A percentile compares a stretch with the other conserved stretches of the same genome.
phyloP scores from a whole-genome alignment of 345 rosid species.

The Ceriops tagal region DNA sequence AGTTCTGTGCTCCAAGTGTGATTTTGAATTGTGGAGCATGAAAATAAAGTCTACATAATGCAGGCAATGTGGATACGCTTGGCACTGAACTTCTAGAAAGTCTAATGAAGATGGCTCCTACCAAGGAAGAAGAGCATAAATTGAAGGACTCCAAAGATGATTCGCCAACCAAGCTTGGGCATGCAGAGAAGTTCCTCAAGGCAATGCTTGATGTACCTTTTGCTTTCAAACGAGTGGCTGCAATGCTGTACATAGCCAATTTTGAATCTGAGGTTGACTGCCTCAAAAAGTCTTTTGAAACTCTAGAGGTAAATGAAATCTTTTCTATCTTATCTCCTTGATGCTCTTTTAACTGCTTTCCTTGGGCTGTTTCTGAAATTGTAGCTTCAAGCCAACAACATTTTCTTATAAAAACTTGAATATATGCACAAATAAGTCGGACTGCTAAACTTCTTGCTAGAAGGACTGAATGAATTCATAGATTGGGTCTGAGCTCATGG shows the following conservation, averaged over 20 bases:
- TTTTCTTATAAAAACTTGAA: background rate
- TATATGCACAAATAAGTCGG: background rate
- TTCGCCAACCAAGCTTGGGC: conserved; percentile 74
- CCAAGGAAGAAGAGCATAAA: conserved; percentile 89
- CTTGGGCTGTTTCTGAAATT: background rate
- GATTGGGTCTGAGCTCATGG: no score
- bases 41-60: conserved; percentile 17
- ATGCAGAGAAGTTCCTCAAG: conserved; percentile 89
- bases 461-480: no score
- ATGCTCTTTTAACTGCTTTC: background rate
- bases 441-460: background rate
- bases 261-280: conserved; percentile 89
- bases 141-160: conserved; percentile 71
- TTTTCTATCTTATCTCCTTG: background rate
- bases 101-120: conserved; percentile 87
- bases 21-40: background rate
- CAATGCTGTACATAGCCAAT: conserved; percentile 84
- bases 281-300: conserved; percentile 71
- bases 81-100: conserved; percentile 96
- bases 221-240: conserved; percentile 80
- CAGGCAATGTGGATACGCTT: conserved; percentile 87
- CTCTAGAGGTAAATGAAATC: conserved; percentile 68
- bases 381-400: no score
- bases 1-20: background rate
- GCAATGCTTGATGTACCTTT: conserved; percentile 88